These are phyloP conservation scores for Cymbidium sinense DNA, from an alignment of 106 monocot species.

Conservation along the genomic window DNA sequence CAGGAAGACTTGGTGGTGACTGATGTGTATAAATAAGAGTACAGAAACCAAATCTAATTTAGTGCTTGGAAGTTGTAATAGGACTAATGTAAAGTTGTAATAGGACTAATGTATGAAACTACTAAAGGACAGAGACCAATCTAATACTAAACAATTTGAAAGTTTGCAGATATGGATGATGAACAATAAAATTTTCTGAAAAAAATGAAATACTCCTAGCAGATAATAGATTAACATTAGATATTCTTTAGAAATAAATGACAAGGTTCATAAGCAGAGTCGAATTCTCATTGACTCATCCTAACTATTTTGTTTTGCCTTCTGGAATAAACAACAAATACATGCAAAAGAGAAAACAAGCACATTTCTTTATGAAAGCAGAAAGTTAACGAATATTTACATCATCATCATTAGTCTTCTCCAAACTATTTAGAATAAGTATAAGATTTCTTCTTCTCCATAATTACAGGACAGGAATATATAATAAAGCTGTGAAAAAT, in stretches of 20 bases:
- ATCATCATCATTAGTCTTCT: too few relatives aligned
- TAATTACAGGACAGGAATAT: too few relatives aligned
- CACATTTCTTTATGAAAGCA: neutral
- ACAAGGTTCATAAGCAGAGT: neutral
- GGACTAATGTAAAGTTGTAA: too few relatives aligned
- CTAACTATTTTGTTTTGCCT: too few relatives aligned
- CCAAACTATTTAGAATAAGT: neutral
- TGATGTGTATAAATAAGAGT: neutral
- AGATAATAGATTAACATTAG: neutral
- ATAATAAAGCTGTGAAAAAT: too few relatives aligned
- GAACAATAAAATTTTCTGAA: neutral
- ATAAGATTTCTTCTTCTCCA: too few relatives aligned
- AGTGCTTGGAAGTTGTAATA: neutral
- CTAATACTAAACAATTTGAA: neutral
- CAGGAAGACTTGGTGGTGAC: neutral
- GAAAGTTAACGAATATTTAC: neutral
- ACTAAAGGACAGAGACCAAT: neutral
- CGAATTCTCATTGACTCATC: too few relatives aligned
- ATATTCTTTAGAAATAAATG: neutral
- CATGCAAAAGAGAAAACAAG: neutral
- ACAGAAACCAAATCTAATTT: neutral
- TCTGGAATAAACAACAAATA: neutral
- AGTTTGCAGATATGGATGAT: neutral
- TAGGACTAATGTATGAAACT: neutral
- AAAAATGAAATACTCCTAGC: neutral